phyloP scores from a whole-genome alignment of 176 grass and related monocot species.

The Triticum aestivum region DNA sequence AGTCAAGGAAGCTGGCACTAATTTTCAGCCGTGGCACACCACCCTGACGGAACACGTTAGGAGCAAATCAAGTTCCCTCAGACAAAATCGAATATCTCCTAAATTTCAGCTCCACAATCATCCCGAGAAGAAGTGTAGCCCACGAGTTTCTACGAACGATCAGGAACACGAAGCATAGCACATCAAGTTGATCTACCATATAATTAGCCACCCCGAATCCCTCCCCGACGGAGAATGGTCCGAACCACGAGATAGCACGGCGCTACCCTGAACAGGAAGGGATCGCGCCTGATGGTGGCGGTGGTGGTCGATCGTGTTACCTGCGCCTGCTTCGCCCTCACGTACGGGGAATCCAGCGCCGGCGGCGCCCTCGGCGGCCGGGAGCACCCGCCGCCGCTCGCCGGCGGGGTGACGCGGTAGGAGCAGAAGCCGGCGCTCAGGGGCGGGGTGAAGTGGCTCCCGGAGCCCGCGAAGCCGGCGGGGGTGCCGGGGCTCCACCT shows the following conservation, averaged over 20 bases:
- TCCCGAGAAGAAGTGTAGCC: neutral
- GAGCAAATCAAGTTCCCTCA: neutral
- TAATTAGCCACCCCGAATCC: neutral
- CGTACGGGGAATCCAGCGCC: slow-evolving; percentile 41
- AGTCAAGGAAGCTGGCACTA: neutral
- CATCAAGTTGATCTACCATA: neutral
- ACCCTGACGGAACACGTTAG: neutral
- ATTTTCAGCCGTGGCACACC: neutral
- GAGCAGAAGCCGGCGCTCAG: neutral
- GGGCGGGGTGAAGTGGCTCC: neutral
- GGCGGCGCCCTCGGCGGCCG: slow-evolving; percentile 36
- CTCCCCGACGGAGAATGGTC: neutral
- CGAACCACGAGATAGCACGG: neutral
- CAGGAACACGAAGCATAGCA: neutral
- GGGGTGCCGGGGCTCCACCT: slow-evolving; percentile 25
- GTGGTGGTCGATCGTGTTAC: neutral
- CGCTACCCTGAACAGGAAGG: neutral
- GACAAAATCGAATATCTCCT: neutral
- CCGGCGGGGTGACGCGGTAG: slow-evolving; percentile 8
- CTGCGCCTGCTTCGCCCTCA: slow-evolving; percentile 57
- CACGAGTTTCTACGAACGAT: neutral
- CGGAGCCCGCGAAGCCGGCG: neutral
- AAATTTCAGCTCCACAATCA: neutral
- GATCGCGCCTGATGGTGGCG: neutral
- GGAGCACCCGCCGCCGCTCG: neutral